Conservation (phyloP, 139 green algal genomes). For the Astrephomene gubernaculifera region DNA sequence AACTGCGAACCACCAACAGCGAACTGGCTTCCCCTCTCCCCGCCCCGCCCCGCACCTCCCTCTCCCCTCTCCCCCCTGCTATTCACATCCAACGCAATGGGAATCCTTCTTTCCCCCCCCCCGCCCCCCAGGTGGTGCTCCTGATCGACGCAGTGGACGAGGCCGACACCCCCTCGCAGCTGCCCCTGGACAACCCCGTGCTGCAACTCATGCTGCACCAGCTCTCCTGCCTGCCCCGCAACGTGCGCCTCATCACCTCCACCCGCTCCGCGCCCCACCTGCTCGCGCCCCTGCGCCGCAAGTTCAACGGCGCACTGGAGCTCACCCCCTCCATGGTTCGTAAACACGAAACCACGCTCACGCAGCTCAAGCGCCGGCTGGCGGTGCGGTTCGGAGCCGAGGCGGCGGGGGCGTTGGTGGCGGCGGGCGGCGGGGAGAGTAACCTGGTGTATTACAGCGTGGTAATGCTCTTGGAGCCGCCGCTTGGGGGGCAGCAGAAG, state of each 20-base stretch:
- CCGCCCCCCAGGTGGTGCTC: conserved; percentile 7
- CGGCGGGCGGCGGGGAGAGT: neutral
- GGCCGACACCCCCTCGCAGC: conserved; percentile 30
- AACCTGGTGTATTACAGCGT: conserved; percentile 45
- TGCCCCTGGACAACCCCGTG: conserved; percentile 35
- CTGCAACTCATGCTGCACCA: conserved; percentile 47
- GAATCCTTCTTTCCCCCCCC: neutral
- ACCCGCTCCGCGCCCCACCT: conserved; percentile 39
- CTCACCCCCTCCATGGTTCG: conserved; percentile 39
- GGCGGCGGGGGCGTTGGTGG: conserved; percentile 1
- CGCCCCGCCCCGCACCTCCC: too few relatives aligned
- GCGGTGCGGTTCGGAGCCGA: neutral
- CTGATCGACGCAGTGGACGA: conserved; percentile 44
- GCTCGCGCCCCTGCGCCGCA: conserved; percentile 35
- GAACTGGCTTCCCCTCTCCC: too few relatives aligned
- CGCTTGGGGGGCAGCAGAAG: neutral
- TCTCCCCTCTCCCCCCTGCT: too few relatives aligned
- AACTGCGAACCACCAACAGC: too few relatives aligned
- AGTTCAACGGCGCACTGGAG: conserved; percentile 41
- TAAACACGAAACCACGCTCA: conserved; percentile 8
- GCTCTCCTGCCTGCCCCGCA: conserved; percentile 38
- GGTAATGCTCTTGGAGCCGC: conserved; percentile 37
- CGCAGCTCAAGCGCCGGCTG: conserved; percentile 23
- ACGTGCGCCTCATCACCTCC: conserved; percentile 30
- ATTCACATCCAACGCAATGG: too few relatives aligned